Conservation (phyloP, 192 early-diverging fungal genomes). For the Backusella psychrophila region DNA sequence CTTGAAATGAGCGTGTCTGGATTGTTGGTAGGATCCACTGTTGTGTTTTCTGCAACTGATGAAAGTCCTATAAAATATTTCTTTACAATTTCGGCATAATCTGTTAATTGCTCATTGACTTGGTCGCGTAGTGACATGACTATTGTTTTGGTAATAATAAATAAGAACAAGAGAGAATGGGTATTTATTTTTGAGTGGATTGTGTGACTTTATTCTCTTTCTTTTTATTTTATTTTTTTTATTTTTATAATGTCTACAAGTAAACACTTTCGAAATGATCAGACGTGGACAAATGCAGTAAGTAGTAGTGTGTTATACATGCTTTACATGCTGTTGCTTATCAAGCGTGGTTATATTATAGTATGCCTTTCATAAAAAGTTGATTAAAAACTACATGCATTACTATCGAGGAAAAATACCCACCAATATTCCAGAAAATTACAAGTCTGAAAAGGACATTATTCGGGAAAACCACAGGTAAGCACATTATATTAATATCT, state of each 20-base stretch:
- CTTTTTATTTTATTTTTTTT: background rate
- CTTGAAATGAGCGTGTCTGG: constrained; percentile 38
- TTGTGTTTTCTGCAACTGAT: constrained; percentile 22
- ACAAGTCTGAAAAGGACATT: constrained; percentile 65
- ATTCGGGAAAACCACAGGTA: constrained; percentile 70
- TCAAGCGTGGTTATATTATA: background rate
- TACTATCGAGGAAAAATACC: constrained; percentile 25
- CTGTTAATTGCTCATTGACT: constrained; percentile 31
- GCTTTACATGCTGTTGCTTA: background rate
- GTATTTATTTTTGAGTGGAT: background rate
- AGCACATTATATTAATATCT: background rate
- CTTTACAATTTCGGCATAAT: constrained; percentile 21
- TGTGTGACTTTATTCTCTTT: background rate
- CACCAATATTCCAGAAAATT: background rate
- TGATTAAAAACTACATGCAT: constrained; percentile 56
- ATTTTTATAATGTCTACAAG: constrained; percentile 13
- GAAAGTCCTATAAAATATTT: constrained; percentile 27
- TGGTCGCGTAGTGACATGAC: constrained; percentile 31
- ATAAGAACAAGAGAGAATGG: background rate
- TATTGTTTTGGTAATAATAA: background rate
- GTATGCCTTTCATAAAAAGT: constrained; percentile 55
- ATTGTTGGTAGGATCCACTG: constrained; percentile 8
- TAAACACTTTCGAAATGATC: constrained; percentile 38
- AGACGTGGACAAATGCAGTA: constrained; percentile 47
- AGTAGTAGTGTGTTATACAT: background rate